Percentiles rank a stretch among this genome's conserved stretches.
Conservation (phyloP, 73 alveolate genomes). For the Paramecium bursaria region DNA sequence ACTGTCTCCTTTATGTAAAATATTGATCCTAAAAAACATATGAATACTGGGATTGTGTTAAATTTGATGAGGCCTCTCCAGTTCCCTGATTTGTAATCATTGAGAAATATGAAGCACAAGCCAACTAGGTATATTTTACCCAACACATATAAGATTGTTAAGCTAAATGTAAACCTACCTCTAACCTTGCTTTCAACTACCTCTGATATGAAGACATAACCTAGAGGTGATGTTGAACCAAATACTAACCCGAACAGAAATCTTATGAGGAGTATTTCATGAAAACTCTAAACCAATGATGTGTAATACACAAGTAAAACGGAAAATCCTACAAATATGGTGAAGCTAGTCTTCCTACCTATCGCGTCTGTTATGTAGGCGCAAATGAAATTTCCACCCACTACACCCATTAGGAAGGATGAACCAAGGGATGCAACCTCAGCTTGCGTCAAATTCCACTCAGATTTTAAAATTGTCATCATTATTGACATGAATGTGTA, state of each 20-base stretch:
- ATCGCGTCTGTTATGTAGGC: conserved; percentile 23
- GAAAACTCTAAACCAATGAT: not conserved
- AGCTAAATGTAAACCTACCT: conserved; percentile 30
- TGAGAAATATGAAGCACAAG: conserved; percentile 31
- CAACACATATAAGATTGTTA: not conserved
- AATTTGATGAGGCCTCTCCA: conserved; percentile 51
- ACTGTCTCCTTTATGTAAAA: conserved; percentile 14
- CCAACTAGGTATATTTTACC: conserved; percentile 30
- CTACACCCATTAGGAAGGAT: conserved; percentile 5
- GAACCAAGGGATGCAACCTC: conserved; percentile 52
- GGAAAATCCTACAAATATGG: conserved; percentile 26
- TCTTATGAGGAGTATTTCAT: not conserved
- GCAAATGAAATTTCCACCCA: conserved; percentile 12
- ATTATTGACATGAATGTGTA: conserved; percentile 33
- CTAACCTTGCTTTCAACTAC: conserved; percentile 19
- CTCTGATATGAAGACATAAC: conserved; percentile 42
- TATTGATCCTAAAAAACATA: conserved; percentile 11
- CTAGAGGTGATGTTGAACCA: conserved; percentile 43
- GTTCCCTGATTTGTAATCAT: conserved; percentile 39
- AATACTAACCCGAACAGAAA: conserved; percentile 30
- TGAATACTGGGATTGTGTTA: conserved; percentile 1
- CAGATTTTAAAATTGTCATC: conserved; percentile 6
- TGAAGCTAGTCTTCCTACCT: conserved; percentile 11
- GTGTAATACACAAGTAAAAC: not conserved
- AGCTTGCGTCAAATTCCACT: conserved; percentile 8